Evolutionary conservation across 495 filamentous ascomycete species (phyloP), one percentile per base, ranked within the genome.

Genomic region (Tuber calosporum): DNA sequence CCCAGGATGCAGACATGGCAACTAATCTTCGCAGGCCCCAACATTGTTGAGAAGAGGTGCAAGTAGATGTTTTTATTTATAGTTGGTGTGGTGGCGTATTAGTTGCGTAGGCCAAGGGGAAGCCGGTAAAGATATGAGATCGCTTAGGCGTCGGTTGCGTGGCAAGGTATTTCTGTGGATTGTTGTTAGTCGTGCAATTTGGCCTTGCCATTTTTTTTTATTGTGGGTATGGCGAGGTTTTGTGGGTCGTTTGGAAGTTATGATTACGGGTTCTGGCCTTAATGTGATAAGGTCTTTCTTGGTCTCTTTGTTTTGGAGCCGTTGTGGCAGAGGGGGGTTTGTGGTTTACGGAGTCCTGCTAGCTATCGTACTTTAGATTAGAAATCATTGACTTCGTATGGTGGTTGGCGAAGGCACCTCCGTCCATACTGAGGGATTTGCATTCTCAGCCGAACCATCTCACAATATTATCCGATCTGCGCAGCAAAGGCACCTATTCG

Each of bases 31-130:
- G 26, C 40, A 74, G 72, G 72, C 19, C 62, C 85, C 0, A 85
- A 85, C 17, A 89, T 93, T 75, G 89, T 93, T 26, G 90, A 93
- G 85, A 92, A 92, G 86, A 85, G 90, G 73, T 92, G 91, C 82
- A 92, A 91, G 84, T 93, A 87, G 69, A 3, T 62, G 13, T 62
- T 34, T 62, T 34, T 9, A 1, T 30, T 30, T 4, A 19, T 62
- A 4, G 13, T 62, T 34, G 53, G 30, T 34, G 53, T 34, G 53
- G 13, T 62, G 26, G 2, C 34, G 26, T 34, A 34, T 34, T 62
- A 15, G n/a, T 34, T 62, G 53, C 53, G 26, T 26, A 62, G n/a
- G 48, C 8, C 30, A 8, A 8, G 53, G 53, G 53, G 22, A 20
- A 20, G n/a, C 34, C 17, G 30, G 53, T 1, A 62, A 15, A 7